Conservation (phyloP, 1,284 basidiomycete species). For the Cerrena zonata region DNA sequence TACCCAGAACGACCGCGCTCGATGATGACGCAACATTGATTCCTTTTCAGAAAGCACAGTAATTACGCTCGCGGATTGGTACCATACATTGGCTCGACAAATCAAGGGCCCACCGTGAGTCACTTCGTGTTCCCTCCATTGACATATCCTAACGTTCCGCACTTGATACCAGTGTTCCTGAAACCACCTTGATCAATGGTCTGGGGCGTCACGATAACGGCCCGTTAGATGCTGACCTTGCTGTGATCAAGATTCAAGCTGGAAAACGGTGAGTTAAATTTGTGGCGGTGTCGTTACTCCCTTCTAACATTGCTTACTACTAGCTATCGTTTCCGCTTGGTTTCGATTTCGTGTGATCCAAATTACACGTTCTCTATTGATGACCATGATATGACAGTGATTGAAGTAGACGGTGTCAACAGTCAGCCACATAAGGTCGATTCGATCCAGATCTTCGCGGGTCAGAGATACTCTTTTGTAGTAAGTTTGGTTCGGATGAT, state of each 20-base stretch:
- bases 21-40: neutral
- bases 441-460: constrained; percentile 34
- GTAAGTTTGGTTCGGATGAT: constrained; percentile 13
- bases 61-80: constrained; percentile 25
- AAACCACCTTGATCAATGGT: constrained; percentile 48
- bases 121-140: constrained; percentile 9
- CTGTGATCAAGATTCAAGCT: constrained; percentile 27
- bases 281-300: neutral
- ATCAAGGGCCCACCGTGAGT: constrained; percentile 12
- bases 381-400: constrained; percentile 30
- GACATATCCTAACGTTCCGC: neutral
- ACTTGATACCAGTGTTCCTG: constrained; percentile 8
- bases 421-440: constrained; percentile 26
- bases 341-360: constrained; percentile 36
- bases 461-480: constrained; percentile 31
- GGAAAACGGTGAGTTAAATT: constrained; percentile 32
- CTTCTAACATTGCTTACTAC: neutral
- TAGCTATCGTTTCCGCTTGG: constrained; percentile 31
- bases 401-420: constrained; percentile 31
- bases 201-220: constrained; percentile 28
- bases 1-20: neutral
- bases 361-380: constrained; percentile 29
- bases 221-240: constrained; percentile 20
- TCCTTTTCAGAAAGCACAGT: constrained; percentile 18
- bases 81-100: constrained; percentile 14